These are phyloP conservation scores for Phytophthora ohioensis DNA, from an alignment of 352 stramenopile genomes.

Conservation along the genomic window DNA sequence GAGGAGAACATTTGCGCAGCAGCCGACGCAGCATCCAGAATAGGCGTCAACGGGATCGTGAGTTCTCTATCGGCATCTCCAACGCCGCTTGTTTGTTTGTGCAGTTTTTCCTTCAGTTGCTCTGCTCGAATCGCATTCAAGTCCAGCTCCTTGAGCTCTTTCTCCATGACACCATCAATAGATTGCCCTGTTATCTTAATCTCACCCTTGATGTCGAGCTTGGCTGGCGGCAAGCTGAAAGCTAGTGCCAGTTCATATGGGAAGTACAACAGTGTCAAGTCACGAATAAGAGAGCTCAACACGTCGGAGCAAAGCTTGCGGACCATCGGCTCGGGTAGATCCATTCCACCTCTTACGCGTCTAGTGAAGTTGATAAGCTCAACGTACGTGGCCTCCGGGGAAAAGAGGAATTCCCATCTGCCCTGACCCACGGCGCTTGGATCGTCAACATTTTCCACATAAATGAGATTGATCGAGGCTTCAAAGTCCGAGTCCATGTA, in stretches of 20 bases:
- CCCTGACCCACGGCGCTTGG: conserved; percentile 45
- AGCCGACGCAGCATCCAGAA: conserved; percentile 40
- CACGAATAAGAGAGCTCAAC: conserved; percentile 65
- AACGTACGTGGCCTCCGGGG: conserved; percentile 62
- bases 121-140: conserved; percentile 25
- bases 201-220: conserved; percentile 67
- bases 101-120: conserved; percentile 26
- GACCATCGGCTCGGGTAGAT: conserved; percentile 73
- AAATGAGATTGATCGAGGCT: conserved; percentile 64
- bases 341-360: conserved; percentile 71
- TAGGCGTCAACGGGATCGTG: conserved; percentile 16
- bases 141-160: conserved; percentile 40
- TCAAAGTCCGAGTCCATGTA: conserved; percentile 80
- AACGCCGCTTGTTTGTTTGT: conserved; percentile 10
- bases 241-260: conserved; percentile 65
- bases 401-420: conserved; percentile 72
- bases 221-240: conserved; percentile 63
- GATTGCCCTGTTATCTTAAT: conserved; percentile 58
- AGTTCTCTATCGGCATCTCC: conserved; percentile 9
- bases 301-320: conserved; percentile 78
- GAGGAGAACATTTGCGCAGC: conserved; percentile 57
- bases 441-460: conserved; percentile 64
- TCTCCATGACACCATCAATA: conserved; percentile 76
- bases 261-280: conserved; percentile 72
- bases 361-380: conserved; percentile 76